A percentile compares a stretch with the other conserved stretches of the same genome.
These are phyloP conservation scores for Inga laurina DNA, from an alignment of 306 rosid species.

Conservation along the genomic window DNA sequence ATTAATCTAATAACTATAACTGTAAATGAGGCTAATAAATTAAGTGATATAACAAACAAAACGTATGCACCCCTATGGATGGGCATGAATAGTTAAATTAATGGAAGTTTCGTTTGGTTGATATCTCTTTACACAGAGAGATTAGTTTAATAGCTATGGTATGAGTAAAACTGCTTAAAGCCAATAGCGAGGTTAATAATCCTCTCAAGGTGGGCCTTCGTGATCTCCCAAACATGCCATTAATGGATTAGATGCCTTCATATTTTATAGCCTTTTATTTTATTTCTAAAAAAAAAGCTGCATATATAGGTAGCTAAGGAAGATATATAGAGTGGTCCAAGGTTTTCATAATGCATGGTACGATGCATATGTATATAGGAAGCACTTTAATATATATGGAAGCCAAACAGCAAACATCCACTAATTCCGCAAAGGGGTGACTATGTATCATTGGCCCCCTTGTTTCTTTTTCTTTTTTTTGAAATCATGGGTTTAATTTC, in stretches of 20 bases:
- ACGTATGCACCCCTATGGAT: too few relatives aligned
- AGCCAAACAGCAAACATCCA: constrained; percentile 26
- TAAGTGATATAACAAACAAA: too few relatives aligned
- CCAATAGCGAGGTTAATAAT: background rate
- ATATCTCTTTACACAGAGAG: too few relatives aligned
- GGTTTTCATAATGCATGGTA: background rate
- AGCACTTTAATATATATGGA: background rate
- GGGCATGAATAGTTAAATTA: too few relatives aligned
- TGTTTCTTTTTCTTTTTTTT: too few relatives aligned
- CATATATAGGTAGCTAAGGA: background rate
- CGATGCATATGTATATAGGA: background rate
- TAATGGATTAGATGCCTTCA: background rate
- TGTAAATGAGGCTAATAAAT: too few relatives aligned
- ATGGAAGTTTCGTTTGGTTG: background rate
- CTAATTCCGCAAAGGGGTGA: constrained; percentile 17
- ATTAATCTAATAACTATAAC: too few relatives aligned
- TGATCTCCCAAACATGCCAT: background rate
- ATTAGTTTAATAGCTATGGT: background rate
- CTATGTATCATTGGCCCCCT: background rate
- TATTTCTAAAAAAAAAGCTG: too few relatives aligned
- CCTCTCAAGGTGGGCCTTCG: background rate
- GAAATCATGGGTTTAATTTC: too few relatives aligned
- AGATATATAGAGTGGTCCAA: constrained; percentile 34
- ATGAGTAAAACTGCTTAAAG: background rate
- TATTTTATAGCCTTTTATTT: background rate